Conservation (phyloP, 495 filamentous ascomycete genomes). For the Penicillium manginii region DNA sequence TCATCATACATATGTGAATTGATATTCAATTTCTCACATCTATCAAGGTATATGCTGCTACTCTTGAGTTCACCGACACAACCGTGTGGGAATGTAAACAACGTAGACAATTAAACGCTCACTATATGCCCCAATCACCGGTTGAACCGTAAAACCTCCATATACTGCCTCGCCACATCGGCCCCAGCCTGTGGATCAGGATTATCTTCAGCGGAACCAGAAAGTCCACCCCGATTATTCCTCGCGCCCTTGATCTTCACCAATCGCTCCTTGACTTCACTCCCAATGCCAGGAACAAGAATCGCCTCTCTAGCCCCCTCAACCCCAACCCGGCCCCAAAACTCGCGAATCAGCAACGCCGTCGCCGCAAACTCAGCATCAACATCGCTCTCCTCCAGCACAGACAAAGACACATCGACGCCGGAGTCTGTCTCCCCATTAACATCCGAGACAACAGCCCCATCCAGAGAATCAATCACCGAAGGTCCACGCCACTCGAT, state of each 20-base stretch:
- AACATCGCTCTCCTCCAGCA: slow-evolving; percentile 43
- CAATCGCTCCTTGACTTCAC: slow-evolving; percentile 41
- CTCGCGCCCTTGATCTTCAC: slow-evolving; percentile 16
- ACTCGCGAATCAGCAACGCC: slow-evolving; percentile 46
- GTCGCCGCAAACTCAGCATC: slow-evolving; percentile 47
- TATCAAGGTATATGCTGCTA: neutral
- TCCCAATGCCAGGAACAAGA: slow-evolving; percentile 46
- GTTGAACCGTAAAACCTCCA: slow-evolving; percentile 53
- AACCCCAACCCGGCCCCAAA: slow-evolving; percentile 42
- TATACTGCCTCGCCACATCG: slow-evolving; percentile 52
- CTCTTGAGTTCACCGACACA: neutral
- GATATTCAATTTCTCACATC: neutral
- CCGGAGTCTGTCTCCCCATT: slow-evolving; percentile 28
- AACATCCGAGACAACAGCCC: neutral
- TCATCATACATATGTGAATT: slow-evolving; percentile 15
- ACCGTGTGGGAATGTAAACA: neutral
- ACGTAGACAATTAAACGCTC: neutral
- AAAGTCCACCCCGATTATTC: neutral
- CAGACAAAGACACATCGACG: slow-evolving; percentile 35
- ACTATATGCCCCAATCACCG: slow-evolving; percentile 24
- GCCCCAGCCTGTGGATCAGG: slow-evolving; percentile 44
- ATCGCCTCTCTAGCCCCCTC: slow-evolving; percentile 46
- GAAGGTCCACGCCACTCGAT: slow-evolving; percentile 50
- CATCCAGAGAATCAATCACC: slow-evolving; percentile 33
- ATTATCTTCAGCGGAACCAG: slow-evolving; percentile 30